Conservation (phyloP, 2,329 filamentous ascomycete species). For the Pyricularia pennisetigena region DNA sequence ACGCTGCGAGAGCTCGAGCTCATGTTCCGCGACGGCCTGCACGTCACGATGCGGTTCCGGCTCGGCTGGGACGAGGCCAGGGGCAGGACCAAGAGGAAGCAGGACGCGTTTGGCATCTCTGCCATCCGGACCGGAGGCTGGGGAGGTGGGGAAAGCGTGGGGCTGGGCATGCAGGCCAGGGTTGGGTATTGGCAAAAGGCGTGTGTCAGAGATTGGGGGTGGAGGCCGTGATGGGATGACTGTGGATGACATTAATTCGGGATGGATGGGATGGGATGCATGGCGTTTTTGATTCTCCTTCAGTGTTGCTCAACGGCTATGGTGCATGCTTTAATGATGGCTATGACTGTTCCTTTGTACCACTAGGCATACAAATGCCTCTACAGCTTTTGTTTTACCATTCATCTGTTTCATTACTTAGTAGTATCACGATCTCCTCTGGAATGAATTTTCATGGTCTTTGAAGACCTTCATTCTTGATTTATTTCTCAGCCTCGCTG, state of each 20-base stretch:
- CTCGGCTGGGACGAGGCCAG: constrained; percentile 14
- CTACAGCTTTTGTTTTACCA: not conserved
- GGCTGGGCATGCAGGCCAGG: constrained; percentile 13
- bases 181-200: constrained; percentile 11
- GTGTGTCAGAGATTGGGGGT: constrained; percentile 13
- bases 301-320: not conserved
- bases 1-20: constrained; percentile 9
- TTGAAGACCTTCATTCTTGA: too few relatives aligned
- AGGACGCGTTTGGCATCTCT: constrained; percentile 11
- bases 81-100: constrained; percentile 3
- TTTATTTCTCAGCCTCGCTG: too few relatives aligned
- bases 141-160: constrained; percentile 14
- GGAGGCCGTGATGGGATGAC: constrained; percentile 9
- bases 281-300: not conserved
- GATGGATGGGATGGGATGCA: not conserved
- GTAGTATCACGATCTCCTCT: not conserved
- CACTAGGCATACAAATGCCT: not conserved
- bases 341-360: not conserved
- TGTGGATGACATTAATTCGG: not conserved
- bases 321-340: not conserved
- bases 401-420: not conserved
- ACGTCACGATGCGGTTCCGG: constrained; percentile 15
- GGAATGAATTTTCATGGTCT: too few relatives aligned
- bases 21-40: constrained; percentile 14
- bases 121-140: constrained; percentile 14